phyloP scores from a whole-genome alignment of 176 grass and related monocot species.

The Chloris gayana region DNA sequence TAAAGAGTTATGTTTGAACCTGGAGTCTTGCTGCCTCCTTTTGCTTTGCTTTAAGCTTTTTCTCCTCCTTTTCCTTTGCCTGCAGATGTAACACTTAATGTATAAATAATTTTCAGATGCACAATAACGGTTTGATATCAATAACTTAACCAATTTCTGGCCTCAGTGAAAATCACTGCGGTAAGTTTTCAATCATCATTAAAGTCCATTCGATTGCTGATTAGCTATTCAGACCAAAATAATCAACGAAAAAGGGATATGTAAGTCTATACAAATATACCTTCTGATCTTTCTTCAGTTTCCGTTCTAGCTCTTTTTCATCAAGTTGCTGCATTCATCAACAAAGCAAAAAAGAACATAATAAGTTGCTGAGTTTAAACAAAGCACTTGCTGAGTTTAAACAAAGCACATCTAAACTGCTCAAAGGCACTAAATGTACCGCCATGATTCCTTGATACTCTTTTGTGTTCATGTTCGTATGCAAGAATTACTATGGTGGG shows the following conservation, averaged over 20 bases:
- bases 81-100: slow-evolving; percentile 25
- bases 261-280: slow-evolving; percentile 6
- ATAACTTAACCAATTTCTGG: background rate
- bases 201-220: background rate
- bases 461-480: background rate
- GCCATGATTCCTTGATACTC: no score
- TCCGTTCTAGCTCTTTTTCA: slow-evolving; percentile 65
- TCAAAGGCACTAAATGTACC: background rate
- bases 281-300: slow-evolving; percentile 82
- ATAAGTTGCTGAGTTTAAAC: background rate
- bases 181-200: background rate
- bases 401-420: background rate
- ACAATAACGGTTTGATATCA: background rate
- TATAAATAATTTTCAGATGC: slow-evolving; percentile 6
- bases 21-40: slow-evolving; percentile 71
- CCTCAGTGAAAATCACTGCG: background rate
- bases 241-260: background rate
- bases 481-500: background rate
- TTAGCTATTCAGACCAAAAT: background rate
- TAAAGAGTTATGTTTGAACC: slow-evolving; percentile 38
- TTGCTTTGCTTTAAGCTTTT: slow-evolving; percentile 75
- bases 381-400: background rate
- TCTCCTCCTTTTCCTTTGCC: slow-evolving; percentile 80
- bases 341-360: background rate
- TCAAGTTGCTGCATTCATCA: slow-evolving; percentile 41